Percentiles rank a stretch among this genome's conserved stretches.
These are phyloP conservation scores for Platanthera zijinensis DNA, from an alignment of 106 monocot genomes.

Conservation along the genomic window DNA sequence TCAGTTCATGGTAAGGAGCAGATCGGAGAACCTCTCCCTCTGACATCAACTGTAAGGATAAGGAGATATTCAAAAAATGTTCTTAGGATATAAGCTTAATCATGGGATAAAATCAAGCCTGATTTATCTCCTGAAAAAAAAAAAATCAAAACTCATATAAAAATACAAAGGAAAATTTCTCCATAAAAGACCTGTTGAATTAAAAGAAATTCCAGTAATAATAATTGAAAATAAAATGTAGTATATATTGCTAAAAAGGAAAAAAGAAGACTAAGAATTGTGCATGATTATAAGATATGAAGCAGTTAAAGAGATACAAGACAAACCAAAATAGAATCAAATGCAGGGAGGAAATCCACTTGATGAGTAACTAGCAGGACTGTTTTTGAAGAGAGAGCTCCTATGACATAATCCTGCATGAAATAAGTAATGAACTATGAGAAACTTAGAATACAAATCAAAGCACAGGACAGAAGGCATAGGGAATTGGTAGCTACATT, in stretches of 20 bases:
- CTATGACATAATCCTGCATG: slow-evolving; percentile 45
- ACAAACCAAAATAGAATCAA: slow-evolving; percentile 47
- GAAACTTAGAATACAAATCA: not conserved
- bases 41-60: slow-evolving; percentile 62
- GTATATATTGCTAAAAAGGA: not conserved
- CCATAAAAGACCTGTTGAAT: not conserved
- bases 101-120: not conserved
- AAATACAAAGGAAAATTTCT: not conserved
- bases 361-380: slow-evolving; percentile 65
- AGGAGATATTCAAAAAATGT: slow-evolving; percentile 8
- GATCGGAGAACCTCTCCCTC: slow-evolving; percentile 62
- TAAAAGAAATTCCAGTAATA: not conserved
- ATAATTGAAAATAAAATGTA: not conserved
- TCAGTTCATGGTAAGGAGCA: slow-evolving; percentile 57
- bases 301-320: not conserved
- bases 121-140: slow-evolving; percentile 7
- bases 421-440: not conserved
- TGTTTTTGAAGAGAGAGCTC: slow-evolving; percentile 37
- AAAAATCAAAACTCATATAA: not conserved
- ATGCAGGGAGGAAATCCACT: slow-evolving; percentile 61
- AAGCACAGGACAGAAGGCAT: not conserved
- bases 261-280: not conserved
- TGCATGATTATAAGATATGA: not conserved
- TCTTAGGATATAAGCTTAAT: not conserved
- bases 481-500: slow-evolving; percentile 17